Conservation (phyloP, 225 moss, liverwort and hornwort genomes). For the Antitrichia curtipendula region DNA sequence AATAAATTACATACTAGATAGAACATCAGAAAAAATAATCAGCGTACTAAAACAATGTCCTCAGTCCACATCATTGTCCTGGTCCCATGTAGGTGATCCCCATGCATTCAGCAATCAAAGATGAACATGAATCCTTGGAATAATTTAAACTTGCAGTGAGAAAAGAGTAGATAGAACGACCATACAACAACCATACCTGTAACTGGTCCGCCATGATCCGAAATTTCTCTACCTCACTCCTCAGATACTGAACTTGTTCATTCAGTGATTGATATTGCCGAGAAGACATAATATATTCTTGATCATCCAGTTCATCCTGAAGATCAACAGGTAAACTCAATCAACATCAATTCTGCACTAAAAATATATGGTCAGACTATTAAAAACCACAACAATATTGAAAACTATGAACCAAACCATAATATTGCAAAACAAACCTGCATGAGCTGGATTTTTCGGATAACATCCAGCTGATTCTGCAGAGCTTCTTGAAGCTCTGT, state of each 20-base stretch:
- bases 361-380: neutral
- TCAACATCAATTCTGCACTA: neutral
- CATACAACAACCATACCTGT: conserved; percentile 39
- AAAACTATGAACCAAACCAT: neutral
- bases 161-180: neutral
- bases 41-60: neutral
- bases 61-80: neutral
- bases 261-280: conserved; percentile 53
- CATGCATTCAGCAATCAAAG: neutral
- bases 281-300: conserved; percentile 64
- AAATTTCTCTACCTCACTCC: conserved; percentile 59
- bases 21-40: neutral
- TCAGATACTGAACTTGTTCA: conserved; percentile 60
- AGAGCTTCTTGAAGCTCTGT: conserved; percentile 80
- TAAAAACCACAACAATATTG: neutral
- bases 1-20: neutral
- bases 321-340: neutral
- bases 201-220: conserved; percentile 49
- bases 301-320: conserved; percentile 67
- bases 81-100: neutral
- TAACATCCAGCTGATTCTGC: conserved; percentile 60
- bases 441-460: conserved; percentile 64
- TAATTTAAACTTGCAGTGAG: neutral
- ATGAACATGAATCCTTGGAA: neutral
- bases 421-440: conserved; percentile 40